phyloP scores from a whole-genome alignment of 108 stramenopile genomes.

The Fistulifera pelliculosa region DNA sequence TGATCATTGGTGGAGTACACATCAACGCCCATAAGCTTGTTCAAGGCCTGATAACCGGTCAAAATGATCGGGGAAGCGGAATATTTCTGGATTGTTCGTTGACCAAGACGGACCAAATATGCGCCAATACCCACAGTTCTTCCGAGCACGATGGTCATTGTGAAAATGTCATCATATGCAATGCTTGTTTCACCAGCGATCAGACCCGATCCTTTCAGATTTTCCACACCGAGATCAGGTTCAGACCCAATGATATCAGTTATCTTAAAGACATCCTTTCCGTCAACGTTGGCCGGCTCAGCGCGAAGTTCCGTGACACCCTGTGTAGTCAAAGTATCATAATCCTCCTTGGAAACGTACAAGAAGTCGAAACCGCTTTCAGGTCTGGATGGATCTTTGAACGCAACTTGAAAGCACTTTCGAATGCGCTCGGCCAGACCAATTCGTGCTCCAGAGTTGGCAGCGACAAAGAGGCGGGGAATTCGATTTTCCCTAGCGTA shows the following conservation, averaged over 20 bases:
- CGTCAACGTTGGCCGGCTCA: constrained; percentile 36
- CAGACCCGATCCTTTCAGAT: constrained; percentile 93
- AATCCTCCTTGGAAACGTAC: constrained; percentile 87
- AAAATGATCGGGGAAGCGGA: constrained; percentile 92
- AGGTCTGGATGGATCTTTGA: constrained; percentile 89
- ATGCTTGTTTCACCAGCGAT: constrained; percentile 98
- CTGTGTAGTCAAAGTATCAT: constrained; percentile 36
- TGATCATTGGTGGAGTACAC: constrained; percentile 99
- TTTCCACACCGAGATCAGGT: constrained; percentile 97
- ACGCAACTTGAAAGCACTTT: constrained; percentile 88
- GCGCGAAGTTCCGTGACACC: constrained; percentile 29
- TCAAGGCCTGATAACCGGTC: constrained; percentile 98
- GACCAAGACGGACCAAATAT: constrained; percentile 97
- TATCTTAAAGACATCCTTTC: constrained; percentile 59
- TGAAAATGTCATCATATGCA: constrained; percentile 97
- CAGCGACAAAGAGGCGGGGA: constrained; percentile 93
- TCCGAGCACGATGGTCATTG: constrained; percentile 92
- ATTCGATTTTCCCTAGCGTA: constrained; percentile 81
- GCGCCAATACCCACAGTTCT: constrained; percentile 99
- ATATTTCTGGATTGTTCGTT: constrained; percentile 96
- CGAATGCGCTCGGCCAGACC: constrained; percentile 95
- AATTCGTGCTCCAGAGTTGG: constrained; percentile 95
- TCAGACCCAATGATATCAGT: constrained; percentile 94
- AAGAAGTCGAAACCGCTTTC: constrained; percentile 93
- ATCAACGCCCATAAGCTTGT: constrained; percentile 98